Percentiles rank a stretch among this genome's conserved stretches.
These are phyloP conservation scores for Trichosporon sp. DNA, from an alignment of 1,284 basidiomycete species.

Conservation along the genomic window DNA sequence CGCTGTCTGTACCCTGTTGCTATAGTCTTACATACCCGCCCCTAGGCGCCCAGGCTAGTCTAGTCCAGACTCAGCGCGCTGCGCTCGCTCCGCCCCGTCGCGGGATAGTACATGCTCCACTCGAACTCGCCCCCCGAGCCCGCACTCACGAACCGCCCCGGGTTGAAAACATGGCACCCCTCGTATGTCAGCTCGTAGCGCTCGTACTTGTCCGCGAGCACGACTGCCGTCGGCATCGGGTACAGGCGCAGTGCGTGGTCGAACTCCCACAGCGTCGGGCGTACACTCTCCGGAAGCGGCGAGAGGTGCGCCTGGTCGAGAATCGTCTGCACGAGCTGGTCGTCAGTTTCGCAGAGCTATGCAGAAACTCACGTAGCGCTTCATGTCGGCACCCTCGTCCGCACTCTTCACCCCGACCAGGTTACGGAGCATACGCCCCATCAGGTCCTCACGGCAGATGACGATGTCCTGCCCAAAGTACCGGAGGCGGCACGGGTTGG, in stretches of 20 bases:
- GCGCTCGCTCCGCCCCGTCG: slow-evolving; percentile 45
- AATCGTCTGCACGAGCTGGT: slow-evolving; percentile 83
- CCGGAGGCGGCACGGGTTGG: slow-evolving; percentile 89
- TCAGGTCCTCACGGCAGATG: slow-evolving; percentile 84
- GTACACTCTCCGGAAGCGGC: slow-evolving; percentile 74
- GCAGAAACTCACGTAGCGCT: slow-evolving; percentile 68
- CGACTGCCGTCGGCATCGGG: slow-evolving; percentile 85
- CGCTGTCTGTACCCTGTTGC: neutral
- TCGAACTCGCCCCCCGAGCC: slow-evolving; percentile 58
- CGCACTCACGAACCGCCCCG: slow-evolving; percentile 73
- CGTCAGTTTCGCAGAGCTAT: neutral
- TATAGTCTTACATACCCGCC: neutral
- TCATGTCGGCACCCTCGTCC: slow-evolving; percentile 66
- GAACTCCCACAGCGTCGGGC: slow-evolving; percentile 84
- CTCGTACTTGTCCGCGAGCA: slow-evolving; percentile 97
- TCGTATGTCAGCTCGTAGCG: slow-evolving; percentile 95
- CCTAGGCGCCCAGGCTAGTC: too few species aligned
- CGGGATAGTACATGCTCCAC: slow-evolving; percentile 83
- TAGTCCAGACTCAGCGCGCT: slow-evolving; percentile 29
- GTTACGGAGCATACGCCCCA: slow-evolving; percentile 91
- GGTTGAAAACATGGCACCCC: slow-evolving; percentile 98
- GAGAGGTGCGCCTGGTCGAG: slow-evolving; percentile 87
- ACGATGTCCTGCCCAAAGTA: slow-evolving; percentile 97
- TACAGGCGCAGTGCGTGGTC: slow-evolving; percentile 91
- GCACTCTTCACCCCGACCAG: slow-evolving; percentile 77